These are phyloP conservation scores for Cutaneotrichosporon sp. DNA, from an alignment of 1,284 basidiomycete species.

Conservation along the genomic window DNA sequence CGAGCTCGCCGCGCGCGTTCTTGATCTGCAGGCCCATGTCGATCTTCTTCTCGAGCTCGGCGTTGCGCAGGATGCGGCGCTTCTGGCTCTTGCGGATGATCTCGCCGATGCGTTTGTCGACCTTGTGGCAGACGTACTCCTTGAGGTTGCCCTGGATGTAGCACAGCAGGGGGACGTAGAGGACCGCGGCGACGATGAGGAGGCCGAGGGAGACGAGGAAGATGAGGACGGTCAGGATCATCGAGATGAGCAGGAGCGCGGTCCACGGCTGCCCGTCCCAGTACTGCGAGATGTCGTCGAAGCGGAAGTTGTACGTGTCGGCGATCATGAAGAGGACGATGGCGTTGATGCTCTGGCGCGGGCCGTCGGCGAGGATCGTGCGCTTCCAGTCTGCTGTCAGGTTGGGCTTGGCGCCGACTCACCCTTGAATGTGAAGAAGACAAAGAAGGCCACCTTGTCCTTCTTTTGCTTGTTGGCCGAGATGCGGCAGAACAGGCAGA, in stretches of 20 bases:
- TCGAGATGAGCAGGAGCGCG: slow-evolving; percentile 78
- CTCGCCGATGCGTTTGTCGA: slow-evolving; percentile 94
- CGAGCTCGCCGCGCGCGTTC: slow-evolving; percentile 86
- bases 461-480: slow-evolving; percentile 92
- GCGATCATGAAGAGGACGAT: slow-evolving; percentile 91
- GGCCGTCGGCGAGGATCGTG: slow-evolving; percentile 89
- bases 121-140: slow-evolving; percentile 99
- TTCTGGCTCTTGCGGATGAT: slow-evolving; percentile 91
- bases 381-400: slow-evolving; percentile 85
- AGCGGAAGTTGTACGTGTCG: slow-evolving; percentile 57
- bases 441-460: slow-evolving; percentile 97
- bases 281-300: slow-evolving; percentile 28
- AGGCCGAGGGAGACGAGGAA: slow-evolving; percentile 81
- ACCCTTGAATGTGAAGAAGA: slow-evolving; percentile 99
- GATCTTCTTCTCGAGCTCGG: slow-evolving; percentile 83
- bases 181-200: slow-evolving; percentile 78
- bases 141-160: slow-evolving; percentile 96
- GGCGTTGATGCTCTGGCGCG: slow-evolving; percentile 95
- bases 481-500: slow-evolving; percentile 97
- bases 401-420: slow-evolving; percentile 30
- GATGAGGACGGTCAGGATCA: slow-evolving; percentile 85
- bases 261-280: slow-evolving; percentile 54
- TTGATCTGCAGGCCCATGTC: slow-evolving; percentile 86
- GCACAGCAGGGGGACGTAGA: slow-evolving; percentile 88
- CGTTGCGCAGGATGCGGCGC: slow-evolving; percentile 78